Evolutionary conservation across 106 monocot genomes (phyloP).

Genomic region (Amphibolis antarctica): DNA sequence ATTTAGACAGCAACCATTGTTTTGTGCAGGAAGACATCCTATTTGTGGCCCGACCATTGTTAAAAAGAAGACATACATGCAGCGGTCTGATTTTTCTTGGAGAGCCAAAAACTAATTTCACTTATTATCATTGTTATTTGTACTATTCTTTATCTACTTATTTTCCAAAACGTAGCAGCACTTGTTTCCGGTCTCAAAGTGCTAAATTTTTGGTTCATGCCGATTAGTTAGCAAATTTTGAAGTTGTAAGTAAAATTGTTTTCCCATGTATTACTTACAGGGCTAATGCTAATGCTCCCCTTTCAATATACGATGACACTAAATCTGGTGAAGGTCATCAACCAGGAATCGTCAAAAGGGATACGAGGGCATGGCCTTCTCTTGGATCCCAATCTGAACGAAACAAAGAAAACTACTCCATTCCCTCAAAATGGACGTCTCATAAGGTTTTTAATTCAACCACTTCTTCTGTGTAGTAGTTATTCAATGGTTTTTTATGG

Average conservation of each 20-base stretch:
- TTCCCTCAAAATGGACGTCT: slow-evolving; percentile 62
- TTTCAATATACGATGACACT: slow-evolving; percentile 61
- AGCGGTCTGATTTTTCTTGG: slow-evolving; percentile 20
- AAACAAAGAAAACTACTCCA: slow-evolving; percentile 78
- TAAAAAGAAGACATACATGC: slow-evolving; percentile 26
- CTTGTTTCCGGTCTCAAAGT: no score
- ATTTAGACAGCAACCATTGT: neutral
- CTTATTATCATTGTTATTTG: neutral
- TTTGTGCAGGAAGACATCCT: slow-evolving; percentile 30
- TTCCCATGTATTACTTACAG: slow-evolving; percentile 9
- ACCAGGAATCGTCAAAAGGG: slow-evolving; percentile 16
- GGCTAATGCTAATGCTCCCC: slow-evolving; percentile 30
- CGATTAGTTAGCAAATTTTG: no score
- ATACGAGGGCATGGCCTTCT: slow-evolving; percentile 34
- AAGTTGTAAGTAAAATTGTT: no score
- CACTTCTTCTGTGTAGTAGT: neutral
- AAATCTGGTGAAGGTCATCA: slow-evolving; percentile 19
- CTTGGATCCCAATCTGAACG: slow-evolving; percentile 51
- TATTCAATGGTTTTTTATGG: neutral
- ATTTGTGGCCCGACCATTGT: slow-evolving; percentile 7
- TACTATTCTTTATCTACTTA: neutral
- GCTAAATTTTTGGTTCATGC: no score
- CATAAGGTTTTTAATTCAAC: slow-evolving; percentile 44
- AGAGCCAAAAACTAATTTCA: neutral
- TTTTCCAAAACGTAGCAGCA: neutral